Evolutionary conservation across 305 asterid genomes (phyloP), one percentile per base, ranked within the genome.

Genomic region (Salvia sclarea): DNA sequence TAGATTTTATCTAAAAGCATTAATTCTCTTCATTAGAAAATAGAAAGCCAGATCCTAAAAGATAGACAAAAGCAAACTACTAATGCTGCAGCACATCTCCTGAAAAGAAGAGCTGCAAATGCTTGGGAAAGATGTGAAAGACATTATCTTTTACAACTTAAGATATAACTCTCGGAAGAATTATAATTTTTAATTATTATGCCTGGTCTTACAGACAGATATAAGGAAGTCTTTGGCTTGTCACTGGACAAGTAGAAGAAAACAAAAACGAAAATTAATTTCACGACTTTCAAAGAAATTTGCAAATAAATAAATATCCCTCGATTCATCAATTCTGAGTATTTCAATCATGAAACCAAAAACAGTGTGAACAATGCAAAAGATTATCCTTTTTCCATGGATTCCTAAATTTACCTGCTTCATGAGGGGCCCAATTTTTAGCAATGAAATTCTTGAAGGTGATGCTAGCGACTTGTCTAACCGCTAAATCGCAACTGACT

Each of bases 401-500:
- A 41, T 56, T 38, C 28, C 9, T 2, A 24, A 50, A 50, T 47
- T 68, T 76, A 88, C 99, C 94, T 24, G 87, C 81, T 41, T 95
- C 96, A 60, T 81, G 84, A 8, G 97, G 95, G 14, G 67, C 85
- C 99, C 98, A 95, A 70, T 95, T 82, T 69, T 84, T 95, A n/a
- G 83, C 90, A 66, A 88, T 82, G 66, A 92, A 92, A 75, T 95
- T 95, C 84, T 95, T 95, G 74, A 95, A 95, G 70, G 92, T 85
- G 69, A 95, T 95, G 75, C 99, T 95, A 17, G 98, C 98, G 70
- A 88, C 97, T 82, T 95, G 99, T 57, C 99, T 83, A 33, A 95
- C 97, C 4, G 95, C 95, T 78, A 84, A 73, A 76, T 92, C 98
- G 25, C 90, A 80, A 48, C 78, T 86, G 49, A 78, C 96, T 63